A percentile compares a stretch with the other conserved stretches of the same genome.
Evolutionary conservation across 495 filamentous ascomycete genomes (phyloP).

Genomic region (Xylaria venustula): DNA sequence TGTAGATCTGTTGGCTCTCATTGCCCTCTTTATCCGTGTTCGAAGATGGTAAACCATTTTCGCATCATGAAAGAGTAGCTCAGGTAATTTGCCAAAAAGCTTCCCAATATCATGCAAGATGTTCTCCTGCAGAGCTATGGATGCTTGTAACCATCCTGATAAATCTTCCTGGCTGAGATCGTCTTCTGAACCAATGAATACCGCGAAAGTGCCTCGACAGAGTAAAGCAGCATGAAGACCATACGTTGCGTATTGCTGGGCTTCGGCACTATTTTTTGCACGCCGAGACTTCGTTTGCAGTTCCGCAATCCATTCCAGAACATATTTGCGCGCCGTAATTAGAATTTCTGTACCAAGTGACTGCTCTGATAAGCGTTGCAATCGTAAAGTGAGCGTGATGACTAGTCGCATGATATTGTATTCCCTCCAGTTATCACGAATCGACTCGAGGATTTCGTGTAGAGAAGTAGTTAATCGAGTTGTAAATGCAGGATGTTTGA

Average conservation of each 20-base stretch:
- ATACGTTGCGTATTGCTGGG: constrained; percentile 36
- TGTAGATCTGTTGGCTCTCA: constrained; percentile 20
- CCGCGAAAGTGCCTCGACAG: constrained; percentile 48
- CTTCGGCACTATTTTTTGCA: constrained; percentile 38
- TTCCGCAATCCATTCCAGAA: constrained; percentile 41
- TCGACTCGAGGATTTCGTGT: constrained; percentile 33
- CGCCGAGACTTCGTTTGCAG: constrained; percentile 46
- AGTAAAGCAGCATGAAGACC: constrained; percentile 50
- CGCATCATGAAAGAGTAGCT: constrained; percentile 46
- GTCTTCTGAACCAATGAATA: constrained; percentile 15
- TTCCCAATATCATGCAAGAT: constrained; percentile 27
- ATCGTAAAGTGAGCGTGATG: constrained; percentile 39
- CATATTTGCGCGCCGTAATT: constrained; percentile 17
- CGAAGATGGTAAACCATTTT: constrained; percentile 43
- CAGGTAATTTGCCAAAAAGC: constrained; percentile 27
- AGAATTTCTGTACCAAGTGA: constrained; percentile 15
- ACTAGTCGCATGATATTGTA: constrained; percentile 46
- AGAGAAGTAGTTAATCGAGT: constrained; percentile 42
- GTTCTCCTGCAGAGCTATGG: constrained; percentile 43
- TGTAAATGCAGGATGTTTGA: constrained; percentile 47
- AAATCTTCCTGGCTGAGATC: constrained; percentile 20
- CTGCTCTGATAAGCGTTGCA: constrained; percentile 22
- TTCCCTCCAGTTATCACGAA: constrained; percentile 55
- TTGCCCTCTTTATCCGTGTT: constrained; percentile 26
- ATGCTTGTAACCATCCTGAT: constrained; percentile 31